Evolutionary conservation across 768 basidiomycete genomes (phyloP), one percentile per base, ranked within the genome.

Genomic region (Amanita exitialis): DNA sequence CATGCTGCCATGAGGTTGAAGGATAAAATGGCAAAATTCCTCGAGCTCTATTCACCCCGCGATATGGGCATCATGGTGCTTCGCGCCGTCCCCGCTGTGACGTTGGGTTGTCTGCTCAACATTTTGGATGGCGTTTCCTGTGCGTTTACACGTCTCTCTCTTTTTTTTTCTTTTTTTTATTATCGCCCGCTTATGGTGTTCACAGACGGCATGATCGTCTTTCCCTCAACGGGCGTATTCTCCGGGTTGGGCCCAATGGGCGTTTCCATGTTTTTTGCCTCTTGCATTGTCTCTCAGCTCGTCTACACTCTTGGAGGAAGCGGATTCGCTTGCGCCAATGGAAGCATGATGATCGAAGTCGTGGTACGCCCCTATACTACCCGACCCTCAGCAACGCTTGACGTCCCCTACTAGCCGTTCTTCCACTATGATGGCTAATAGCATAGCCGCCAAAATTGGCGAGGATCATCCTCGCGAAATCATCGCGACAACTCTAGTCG

Each of bases 331-430:
- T 90, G 89, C 45, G 91, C 86, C 1, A 93, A 91, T 66, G 90
- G 89, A 5, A 91, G 88, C 56, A 92, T 94, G 92, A 96, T 97
- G 92, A 97, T 99, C 54, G 95, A 98, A 67, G 90, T 94, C 9
- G 93, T 97, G 57, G 88, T 91, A 63, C 39, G 84, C 77, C 45
- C 3, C 12, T 34, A 13, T n/a, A 12, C 12, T 38, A 16, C 23
- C 30, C 16, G 32, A 25, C 23, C n/a, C 18, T 30, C 18, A 6
- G 9, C 25, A 20, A 8, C 45, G 35, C 37, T 44, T 21, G n/a
- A 18, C 46, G 6, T 34, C 27, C 12, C 18, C 35, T 51, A 28
- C 16, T 56, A 91, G 87, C 94, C 95, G 1, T 97, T 99, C 67
- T 96, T 94, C 61, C 95, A 97, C 64, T n/a, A 87, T 96, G 53